Base-by-base conservation (phyloP, 371 early-diverging fungal species). In the Mucor plumbeus region DNA sequence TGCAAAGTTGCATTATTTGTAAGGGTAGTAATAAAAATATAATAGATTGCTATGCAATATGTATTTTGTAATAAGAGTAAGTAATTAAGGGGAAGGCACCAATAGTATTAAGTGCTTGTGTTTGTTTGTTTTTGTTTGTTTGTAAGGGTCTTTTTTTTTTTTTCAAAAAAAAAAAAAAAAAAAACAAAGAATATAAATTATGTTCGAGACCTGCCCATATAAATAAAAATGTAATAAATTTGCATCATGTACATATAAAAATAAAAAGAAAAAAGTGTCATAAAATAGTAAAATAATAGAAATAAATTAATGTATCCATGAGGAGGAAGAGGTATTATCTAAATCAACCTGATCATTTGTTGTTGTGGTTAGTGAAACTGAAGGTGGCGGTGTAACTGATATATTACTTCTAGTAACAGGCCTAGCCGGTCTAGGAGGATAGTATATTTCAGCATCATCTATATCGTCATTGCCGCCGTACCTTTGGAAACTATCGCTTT, bases 361-460 rank as follows among this genome's bases (percentile, higher is more conserved):
- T 26, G 60, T 14, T 1, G 19, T 38, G 15, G 41, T 11, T 5
- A n/a, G 7, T 26, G 41, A 33, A 15, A 44, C 44, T 33, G 60
- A 33, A 41, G 21, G 21, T 1, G 31, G 60, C 44, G 60, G 60
- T 41, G 60, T 41, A 9, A 33, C 44, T 33, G 60, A 60, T 33
- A 44, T 15, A 41, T 41, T 60, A 8, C 60, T 60, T 58, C 65
- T 57, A 35, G 58, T 65, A 19, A 59, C 50, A 15, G 65, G 58
- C 38, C 65, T 62, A 40, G 63, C 44, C 21, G 68, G 68, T 40
- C 61, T 48, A 50, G 59, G 66, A 26, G 59, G 66, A 26, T 59
- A 59, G 33, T 65, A 65, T 5, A 33, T 33, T 15, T 59, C 59
- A 7, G 50, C 15, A 19, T 67, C 67, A 17, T 67, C 61, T 14